Evolutionary conservation across 192 early-diverging fungal species (phyloP), one percentile per base, ranked within the genome.

Genomic region (Helicostylum pulchrum): DNA sequence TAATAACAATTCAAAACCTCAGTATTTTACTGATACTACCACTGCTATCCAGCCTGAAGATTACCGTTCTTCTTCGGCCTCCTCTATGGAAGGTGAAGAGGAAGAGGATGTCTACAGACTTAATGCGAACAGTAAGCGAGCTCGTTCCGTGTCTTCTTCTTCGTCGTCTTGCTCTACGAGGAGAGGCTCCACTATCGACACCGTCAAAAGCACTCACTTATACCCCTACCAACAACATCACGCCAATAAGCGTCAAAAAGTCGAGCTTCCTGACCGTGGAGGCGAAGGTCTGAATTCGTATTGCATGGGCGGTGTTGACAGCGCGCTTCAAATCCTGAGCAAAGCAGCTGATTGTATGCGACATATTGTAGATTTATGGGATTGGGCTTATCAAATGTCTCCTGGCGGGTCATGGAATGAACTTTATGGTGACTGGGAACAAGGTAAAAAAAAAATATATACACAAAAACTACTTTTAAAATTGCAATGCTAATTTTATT

Each of bases 271-370:
- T 49, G 53, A 44, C 7, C 45, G 61, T 21, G 9, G 54, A 20
- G 52, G 65, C 36, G 46, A 67, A 45, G 61, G 61, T 19, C 49
- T 56, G 45, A 20, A 47, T 44, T 45, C 65, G 14, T 48, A 73
- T 48, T 67, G 71, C 31, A 55, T 68, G 60, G 17, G 20, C 14
- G 67, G 67, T 30, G 65, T 58, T 11, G 55, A 66, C 50, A 53
- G 67, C 34, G 71, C 71, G 4, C 49, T 73, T 19, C 60, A 49
- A 11, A 32, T 63, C 17, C 26, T 73, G 7, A 67, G 65, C 11
- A 66, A 59, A 19, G 71, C 65, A 1, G 60, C 60, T 23, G 71
- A 62, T 30, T 73, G 65, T 19, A 51, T 73, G 45, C 52, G 60
- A 17, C 65, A 67, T 56, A 44, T 66, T 20, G 71, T 67, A 3